These are phyloP conservation scores for Ascochyta rabiei DNA, from an alignment of 2,329 filamentous ascomycete species.

Conservation along the genomic window DNA sequence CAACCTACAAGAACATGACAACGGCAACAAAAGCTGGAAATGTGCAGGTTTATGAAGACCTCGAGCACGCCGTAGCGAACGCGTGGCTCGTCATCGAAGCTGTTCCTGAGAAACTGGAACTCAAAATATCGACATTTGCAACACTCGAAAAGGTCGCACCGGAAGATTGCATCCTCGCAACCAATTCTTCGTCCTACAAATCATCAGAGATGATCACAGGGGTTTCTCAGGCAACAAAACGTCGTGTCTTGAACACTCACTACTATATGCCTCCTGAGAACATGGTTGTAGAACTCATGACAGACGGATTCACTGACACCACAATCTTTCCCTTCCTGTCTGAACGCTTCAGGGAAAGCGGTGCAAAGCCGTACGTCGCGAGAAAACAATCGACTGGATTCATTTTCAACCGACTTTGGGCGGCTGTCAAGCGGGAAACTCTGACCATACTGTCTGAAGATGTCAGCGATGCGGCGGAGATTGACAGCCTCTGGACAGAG, in stretches of 20 bases:
- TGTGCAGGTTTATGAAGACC: conserved; percentile 36
- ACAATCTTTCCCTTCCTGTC: conserved; percentile 56
- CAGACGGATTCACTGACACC: conserved; percentile 52
- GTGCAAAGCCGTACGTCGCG: conserved; percentile 52
- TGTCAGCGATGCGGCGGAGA: conserved; percentile 56
- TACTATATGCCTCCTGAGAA: conserved; percentile 55
- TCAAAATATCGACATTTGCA: conserved; percentile 58
- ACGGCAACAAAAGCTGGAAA: neutral
- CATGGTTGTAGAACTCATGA: conserved; percentile 62
- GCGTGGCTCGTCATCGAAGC: conserved; percentile 63
- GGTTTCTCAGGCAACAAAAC: conserved; percentile 47
- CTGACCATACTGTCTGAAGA: conserved; percentile 58
- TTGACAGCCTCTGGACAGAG: conserved; percentile 57
- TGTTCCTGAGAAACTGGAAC: conserved; percentile 57
- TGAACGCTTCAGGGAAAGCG: conserved; percentile 49
- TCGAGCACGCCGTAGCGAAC: conserved; percentile 51
- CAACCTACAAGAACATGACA: conserved; percentile 12
- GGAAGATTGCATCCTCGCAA: conserved; percentile 56
- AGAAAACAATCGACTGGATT: conserved; percentile 59
- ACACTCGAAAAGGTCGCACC: conserved; percentile 54
- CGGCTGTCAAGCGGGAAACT: conserved; percentile 61
- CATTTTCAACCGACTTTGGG: conserved; percentile 64
- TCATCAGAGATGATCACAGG: conserved; percentile 56
- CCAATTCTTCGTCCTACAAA: conserved; percentile 61
- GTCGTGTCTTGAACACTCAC: conserved; percentile 53